Evolutionary conservation across 345 rosid species (phyloP).

Genomic region (Nasturtium officinale): DNA sequence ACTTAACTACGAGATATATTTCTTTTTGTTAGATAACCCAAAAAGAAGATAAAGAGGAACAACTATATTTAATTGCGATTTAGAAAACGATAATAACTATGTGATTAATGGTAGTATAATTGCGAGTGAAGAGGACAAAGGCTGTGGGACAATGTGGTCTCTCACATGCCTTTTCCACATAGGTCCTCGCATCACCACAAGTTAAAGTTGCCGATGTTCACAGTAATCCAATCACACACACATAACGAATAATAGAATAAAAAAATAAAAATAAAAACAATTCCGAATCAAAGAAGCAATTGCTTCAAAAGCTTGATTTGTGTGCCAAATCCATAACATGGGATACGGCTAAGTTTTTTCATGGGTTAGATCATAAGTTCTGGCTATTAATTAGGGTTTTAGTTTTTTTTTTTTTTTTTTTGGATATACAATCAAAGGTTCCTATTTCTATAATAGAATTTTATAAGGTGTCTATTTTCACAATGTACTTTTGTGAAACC

Average conservation of each 20-base stretch:
- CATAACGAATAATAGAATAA: constrained; percentile 2
- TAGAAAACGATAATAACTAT: not conserved
- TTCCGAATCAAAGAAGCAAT: not conserved
- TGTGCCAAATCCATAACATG: constrained; percentile 31
- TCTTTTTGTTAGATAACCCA: not conserved
- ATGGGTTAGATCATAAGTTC: not conserved
- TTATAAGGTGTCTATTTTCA: not conserved
- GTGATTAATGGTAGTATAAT: not conserved
- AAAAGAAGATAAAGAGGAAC: not conserved
- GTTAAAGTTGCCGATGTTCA: constrained; percentile 17
- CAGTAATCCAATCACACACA: constrained; percentile 24
- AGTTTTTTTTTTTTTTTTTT: too few relatives aligned
- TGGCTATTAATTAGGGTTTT: not conserved
- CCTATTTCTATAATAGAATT: not conserved
- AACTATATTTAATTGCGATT: not conserved
- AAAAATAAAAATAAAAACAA: not conserved
- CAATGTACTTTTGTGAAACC: not conserved
- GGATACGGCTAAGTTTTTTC: constrained; percentile 2
- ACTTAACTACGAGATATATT: not conserved
- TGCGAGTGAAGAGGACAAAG: constrained; percentile 33
- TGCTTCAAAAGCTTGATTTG: constrained; percentile 28
- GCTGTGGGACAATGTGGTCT: constrained; percentile 37
- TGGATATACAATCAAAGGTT: not conserved
- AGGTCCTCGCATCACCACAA: constrained; percentile 23
- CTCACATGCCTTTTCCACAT: constrained; percentile 31